These are phyloP conservation scores for Dendrocalamus latiflorus DNA, from an alignment of 202 grass and related monocot species.

Conservation along the genomic window DNA sequence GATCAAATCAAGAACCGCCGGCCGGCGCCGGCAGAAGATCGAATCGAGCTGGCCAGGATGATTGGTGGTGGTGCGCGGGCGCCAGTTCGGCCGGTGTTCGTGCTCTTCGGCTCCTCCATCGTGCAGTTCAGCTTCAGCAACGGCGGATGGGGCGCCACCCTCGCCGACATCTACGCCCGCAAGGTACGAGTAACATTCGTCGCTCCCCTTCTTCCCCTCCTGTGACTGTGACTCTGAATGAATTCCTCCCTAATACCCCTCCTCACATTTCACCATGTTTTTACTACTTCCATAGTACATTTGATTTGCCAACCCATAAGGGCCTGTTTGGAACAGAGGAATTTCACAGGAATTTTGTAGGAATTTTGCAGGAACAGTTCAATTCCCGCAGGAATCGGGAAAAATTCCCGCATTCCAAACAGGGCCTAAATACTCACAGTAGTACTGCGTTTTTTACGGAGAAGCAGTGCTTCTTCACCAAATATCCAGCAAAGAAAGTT, in stretches of 20 bases:
- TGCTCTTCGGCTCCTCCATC: slow-evolving; percentile 88
- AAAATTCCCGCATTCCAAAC: too few relatives aligned
- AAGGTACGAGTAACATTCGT: slow-evolving; percentile 43
- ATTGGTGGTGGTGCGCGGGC: slow-evolving; percentile 35
- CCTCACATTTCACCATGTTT: background rate
- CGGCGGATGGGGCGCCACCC: slow-evolving; percentile 75
- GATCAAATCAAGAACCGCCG: background rate
- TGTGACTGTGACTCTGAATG: background rate
- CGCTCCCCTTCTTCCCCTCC: background rate
- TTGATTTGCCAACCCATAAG: too few relatives aligned
- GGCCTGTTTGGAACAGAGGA: too few relatives aligned
- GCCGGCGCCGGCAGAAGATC: background rate
- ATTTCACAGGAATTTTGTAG: too few relatives aligned
- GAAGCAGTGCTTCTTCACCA: background rate
- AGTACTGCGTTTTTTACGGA: background rate
- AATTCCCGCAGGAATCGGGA: too few relatives aligned
- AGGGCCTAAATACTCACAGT: background rate
- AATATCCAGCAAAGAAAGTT: background rate
- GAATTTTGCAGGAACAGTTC: too few relatives aligned
- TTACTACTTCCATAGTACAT: background rate
- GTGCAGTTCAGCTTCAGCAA: slow-evolving; percentile 94
- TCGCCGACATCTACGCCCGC: slow-evolving; percentile 81
- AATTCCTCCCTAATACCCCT: background rate
- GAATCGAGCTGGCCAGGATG: background rate
- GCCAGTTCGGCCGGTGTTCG: slow-evolving; percentile 47